Base-by-base conservation (phyloP, 2,329 filamentous ascomycete species). In the Pseudonectria foliicola region DNA sequence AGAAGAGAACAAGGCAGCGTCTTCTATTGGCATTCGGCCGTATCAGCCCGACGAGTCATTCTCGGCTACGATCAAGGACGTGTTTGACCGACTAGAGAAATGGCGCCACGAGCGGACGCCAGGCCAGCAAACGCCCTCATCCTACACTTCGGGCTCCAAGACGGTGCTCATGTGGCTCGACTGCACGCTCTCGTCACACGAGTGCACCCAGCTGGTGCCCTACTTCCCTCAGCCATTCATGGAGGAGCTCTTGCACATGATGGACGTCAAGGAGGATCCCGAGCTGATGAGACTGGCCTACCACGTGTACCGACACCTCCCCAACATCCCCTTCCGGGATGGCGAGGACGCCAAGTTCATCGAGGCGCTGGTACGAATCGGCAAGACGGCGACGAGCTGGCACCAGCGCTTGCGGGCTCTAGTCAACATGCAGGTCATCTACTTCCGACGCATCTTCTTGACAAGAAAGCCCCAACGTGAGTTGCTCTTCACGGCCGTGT, bases 181-280 rank as follows among this genome's bases (percentile, higher is more conserved):
- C 61, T 84, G 80, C 31, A 92, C 87, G 12, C 70, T 98, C 3
- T 87, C 85, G 3, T 94, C 87, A 1, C 85, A 93, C 44, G 92
- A 96, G 57, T 98, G 92, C 62, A 94, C 80, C 0, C 83, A 92
- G 55, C 75, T 98, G 11, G 78, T 93, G 13, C 79, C 82, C 4
- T 96, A 95, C 73, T 96, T 98, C 68, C 84, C 88, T 0, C 75
- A 85, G 25, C 72, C 83, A 0, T 90, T 96, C 54, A 92, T 94
- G 59, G 85, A 92, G 51, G 85, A 95, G 57, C 75, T 98, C 11
- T 68, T 98, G 34, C 89, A 98, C 67, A 98, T 98, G 92, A 98
- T 98, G 90, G 92, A 98, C 55, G 87, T 98, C 58, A 96, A 96
- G 60, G 92, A 98, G 60, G 92, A 98, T 52, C 88, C 87, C 0